Conservation (phyloP, 1,284 basidiomycete species). For the Sphagnurus paluster region DNA sequence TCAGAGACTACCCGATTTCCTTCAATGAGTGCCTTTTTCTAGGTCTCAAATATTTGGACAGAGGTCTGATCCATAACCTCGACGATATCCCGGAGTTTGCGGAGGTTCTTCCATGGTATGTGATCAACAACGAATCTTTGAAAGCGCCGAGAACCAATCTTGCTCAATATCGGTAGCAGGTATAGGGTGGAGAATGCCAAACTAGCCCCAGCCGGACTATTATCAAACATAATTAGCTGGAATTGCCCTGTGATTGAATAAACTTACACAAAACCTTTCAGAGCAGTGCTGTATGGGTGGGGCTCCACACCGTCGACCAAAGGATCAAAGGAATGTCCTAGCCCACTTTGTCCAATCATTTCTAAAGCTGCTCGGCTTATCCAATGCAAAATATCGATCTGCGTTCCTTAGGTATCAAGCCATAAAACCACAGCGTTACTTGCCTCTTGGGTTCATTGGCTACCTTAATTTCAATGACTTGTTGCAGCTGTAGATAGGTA, state of each 20-base stretch:
- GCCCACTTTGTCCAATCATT: slow-evolving; percentile 17
- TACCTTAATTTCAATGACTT: slow-evolving; percentile 9
- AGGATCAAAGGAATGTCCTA: slow-evolving; percentile 32
- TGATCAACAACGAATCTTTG: slow-evolving; percentile 29
- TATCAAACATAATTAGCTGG: neutral
- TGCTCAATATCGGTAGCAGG: slow-evolving; percentile 23
- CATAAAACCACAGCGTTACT: slow-evolving; percentile 4
- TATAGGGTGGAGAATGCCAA: too few species aligned
- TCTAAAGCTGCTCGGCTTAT: slow-evolving; percentile 5
- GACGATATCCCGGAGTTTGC: slow-evolving; percentile 30
- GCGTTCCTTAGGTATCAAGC: neutral
- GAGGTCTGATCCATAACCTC: slow-evolving; percentile 36
- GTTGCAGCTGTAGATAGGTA: slow-evolving; percentile 5
- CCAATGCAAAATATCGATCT: slow-evolving; percentile 6
- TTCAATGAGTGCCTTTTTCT: slow-evolving; percentile 28
- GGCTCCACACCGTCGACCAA: slow-evolving; percentile 23
- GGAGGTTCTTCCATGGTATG: slow-evolving; percentile 29
- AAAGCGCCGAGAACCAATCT: slow-evolving; percentile 27
- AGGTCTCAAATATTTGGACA: slow-evolving; percentile 33
- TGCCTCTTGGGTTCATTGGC: slow-evolving; percentile 15
- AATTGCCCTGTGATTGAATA: neutral
- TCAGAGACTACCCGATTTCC: slow-evolving; percentile 27
- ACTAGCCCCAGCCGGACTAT: neutral
- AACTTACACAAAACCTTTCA: slow-evolving; percentile 29
- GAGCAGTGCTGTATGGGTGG: slow-evolving; percentile 29